These are phyloP conservation scores for Cicer bijugum DNA, from an alignment of 306 rosid species.

Conservation along the genomic window DNA sequence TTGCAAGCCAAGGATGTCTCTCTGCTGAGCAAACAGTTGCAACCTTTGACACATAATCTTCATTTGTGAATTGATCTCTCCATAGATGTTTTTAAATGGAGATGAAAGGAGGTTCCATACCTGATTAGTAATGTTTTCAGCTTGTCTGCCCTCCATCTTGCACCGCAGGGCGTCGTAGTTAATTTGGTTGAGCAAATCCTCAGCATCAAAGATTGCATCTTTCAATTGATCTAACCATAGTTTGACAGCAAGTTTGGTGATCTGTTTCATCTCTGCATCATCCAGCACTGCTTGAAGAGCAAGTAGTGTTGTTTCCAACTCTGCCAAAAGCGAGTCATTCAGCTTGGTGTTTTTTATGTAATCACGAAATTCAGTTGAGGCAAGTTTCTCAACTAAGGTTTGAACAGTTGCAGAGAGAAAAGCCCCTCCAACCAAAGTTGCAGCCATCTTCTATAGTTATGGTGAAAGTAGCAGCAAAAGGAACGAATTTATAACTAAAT, in stretches of 20 bases:
- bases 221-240: conserved; percentile 29
- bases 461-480: too few species aligned
- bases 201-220: conserved; percentile 19
- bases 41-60: conserved; percentile 32
- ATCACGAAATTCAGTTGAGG: too few species aligned
- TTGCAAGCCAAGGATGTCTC: conserved; percentile 44
- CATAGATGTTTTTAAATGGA: conserved; percentile 37
- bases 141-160: not conserved
- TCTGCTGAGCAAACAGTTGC: conserved; percentile 42
- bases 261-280: conserved; percentile 19
- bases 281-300: conserved; percentile 16
- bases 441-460: too few species aligned
- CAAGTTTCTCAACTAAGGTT: too few species aligned
- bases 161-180: not conserved
- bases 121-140: conserved; percentile 5
- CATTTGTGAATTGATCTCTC: conserved; percentile 45
- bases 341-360: too few species aligned
- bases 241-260: not conserved
- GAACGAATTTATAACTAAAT: too few species aligned
- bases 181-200: conserved; percentile 8
- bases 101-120: conserved; percentile 51
- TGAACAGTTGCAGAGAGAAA: too few species aligned
- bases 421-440: too few species aligned
- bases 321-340: too few species aligned
- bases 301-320: too few species aligned